Evolutionary conservation across 345 rosid genomes (phyloP).

Genomic region (Dipteronia dyeriana): DNA sequence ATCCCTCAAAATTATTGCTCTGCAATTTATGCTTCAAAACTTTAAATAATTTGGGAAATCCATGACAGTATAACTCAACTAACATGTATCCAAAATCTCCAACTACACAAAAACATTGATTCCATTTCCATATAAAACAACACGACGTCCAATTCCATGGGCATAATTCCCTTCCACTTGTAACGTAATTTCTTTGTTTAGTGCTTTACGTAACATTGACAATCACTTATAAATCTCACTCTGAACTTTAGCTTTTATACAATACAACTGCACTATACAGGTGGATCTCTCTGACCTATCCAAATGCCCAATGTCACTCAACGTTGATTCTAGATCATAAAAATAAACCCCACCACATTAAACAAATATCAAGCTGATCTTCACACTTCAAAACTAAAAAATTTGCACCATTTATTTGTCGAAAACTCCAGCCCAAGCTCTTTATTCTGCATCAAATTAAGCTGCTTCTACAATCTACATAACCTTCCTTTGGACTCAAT

Average conservation of each 20-base stretch:
- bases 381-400: background rate
- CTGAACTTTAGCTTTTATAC: background rate
- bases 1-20: background rate
- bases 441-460: background rate
- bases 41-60: background rate
- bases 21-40: background rate
- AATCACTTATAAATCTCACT: background rate
- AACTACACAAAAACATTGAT: background rate
- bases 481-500: background rate
- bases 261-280: background rate
- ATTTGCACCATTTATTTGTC: background rate
- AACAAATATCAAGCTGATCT: background rate
- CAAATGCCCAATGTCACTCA: background rate
- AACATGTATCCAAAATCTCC: background rate
- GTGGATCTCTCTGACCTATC: background rate
- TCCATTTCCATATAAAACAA: background rate
- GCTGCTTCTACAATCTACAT: background rate
- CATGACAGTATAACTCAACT: background rate
- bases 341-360: background rate
- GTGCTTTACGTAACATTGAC: background rate
- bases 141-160: background rate
- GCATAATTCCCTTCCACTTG: background rate
- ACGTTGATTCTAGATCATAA: background rate
- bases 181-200: background rate
- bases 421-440: background rate